These are phyloP conservation scores for Zygoascus sp. DNA, from an alignment of 1,139 yeast genomes.

Conservation along the genomic window DNA sequence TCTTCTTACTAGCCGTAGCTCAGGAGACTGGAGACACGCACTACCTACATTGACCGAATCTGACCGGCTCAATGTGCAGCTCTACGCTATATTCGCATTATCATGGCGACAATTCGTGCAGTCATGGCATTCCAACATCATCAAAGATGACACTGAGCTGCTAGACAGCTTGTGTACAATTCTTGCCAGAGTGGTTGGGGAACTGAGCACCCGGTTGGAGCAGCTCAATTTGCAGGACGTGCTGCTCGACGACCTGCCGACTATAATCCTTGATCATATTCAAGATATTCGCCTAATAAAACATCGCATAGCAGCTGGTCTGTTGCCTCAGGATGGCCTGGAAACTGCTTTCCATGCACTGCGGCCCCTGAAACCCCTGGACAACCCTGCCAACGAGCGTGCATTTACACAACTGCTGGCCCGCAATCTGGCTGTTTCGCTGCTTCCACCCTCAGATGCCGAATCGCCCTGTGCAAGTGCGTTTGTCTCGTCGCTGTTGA, in stretches of 20 bases:
- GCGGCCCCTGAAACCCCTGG: slow-evolving; percentile 50
- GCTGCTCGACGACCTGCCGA: slow-evolving; percentile 43
- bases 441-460: slow-evolving; percentile 40
- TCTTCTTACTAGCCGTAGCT: slow-evolving; percentile 25
- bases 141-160: slow-evolving; percentile 36
- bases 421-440: slow-evolving; percentile 33
- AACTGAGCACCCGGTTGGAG: slow-evolving; percentile 14
- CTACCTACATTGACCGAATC: slow-evolving; percentile 36
- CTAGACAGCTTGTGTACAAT: slow-evolving; percentile 9
- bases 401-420: slow-evolving; percentile 37
- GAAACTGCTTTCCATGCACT: slow-evolving; percentile 33
- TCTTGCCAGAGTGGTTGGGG: slow-evolving; percentile 13
- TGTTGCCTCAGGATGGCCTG: slow-evolving; percentile 20
- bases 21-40: slow-evolving; percentile 25
- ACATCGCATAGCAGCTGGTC: slow-evolving; percentile 17
- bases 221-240: slow-evolving; percentile 34
- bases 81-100: slow-evolving; percentile 44
- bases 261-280: slow-evolving; percentile 38
- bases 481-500: slow-evolving; percentile 39
- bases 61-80: slow-evolving; percentile 38
- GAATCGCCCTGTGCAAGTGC: slow-evolving; percentile 38
- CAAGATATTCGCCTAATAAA: slow-evolving; percentile 28
- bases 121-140: slow-evolving; percentile 43
- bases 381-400: slow-evolving; percentile 24
- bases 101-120: slow-evolving; percentile 43